Base-by-base conservation (phyloP, 345 rosid species). In the Dipteronia sinensis region DNA sequence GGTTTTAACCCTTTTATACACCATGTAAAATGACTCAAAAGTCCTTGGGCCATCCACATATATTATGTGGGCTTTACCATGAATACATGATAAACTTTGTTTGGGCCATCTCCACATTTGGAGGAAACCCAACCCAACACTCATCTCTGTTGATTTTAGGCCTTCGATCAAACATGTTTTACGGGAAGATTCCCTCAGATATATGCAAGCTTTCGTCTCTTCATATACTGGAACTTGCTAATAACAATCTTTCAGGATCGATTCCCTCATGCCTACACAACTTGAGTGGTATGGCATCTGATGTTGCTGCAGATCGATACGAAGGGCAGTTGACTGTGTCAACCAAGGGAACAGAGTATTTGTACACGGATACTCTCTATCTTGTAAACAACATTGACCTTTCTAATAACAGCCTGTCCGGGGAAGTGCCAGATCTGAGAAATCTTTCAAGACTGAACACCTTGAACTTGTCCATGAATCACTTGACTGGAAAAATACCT, bases 331-430 rank as follows among this genome's bases (percentile, higher is more conserved):
- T 81, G 47, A n/a, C 7, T 20, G 19, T 76, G 7, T 55, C 40
- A 38, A n/a, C 59, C 17, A 66, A 72, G 64, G 67, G 77, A n/a
- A 55, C 61, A 46, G 46, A n/a, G n/a, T 25, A 44, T 12, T 44
- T 44, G 47, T 44, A 44, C 47, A 44, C 11, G 10, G 47, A 34
- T 10, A 59, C 65, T 19, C 71, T 79, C 46, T 65, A n/a, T 59
- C 70, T 73, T 17, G 77, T 65, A 15, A 80, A 71, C n/a, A 67
- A 38, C 58, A 42, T 75, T 19, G 76, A 80, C 55, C 79, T 80
- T 12, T 75, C 78, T 9, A n/a, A 56, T 42, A 59, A 77, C 17
- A 64, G 67, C 31, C 15, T 82, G 1, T 27, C 31, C 6, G 79
- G 79, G 8, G 42, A 58, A 11, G 59, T 74, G 27, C 81, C 78